Percentiles rank a stretch among this genome's conserved stretches.
Conservation (phyloP, 2,329 filamentous ascomycete genomes). For the Mycosphaerella sp. region DNA sequence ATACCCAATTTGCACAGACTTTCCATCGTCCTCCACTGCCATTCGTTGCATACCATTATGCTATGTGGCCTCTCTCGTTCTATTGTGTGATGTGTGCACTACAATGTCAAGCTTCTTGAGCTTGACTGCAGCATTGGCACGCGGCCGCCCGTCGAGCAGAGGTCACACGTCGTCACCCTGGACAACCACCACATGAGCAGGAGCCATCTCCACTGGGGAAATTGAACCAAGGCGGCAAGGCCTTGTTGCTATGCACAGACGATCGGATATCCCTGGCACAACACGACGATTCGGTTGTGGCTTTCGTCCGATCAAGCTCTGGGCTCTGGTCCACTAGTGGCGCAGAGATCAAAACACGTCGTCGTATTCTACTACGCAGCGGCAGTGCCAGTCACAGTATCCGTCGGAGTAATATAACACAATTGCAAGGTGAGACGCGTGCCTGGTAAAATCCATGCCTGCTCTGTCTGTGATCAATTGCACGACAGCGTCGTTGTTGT, state of each 20-base stretch:
- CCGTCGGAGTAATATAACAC: not conserved
- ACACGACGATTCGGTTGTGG: not conserved
- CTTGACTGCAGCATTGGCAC: not conserved
- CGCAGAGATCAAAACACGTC: not conserved
- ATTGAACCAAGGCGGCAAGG: not conserved
- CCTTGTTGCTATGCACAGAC: conserved; percentile 1
- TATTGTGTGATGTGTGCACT: no score
- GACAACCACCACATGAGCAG: not conserved
- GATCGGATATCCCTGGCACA: not conserved
- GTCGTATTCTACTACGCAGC: no score
- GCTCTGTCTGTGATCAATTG: no score
- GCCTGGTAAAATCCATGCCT: no score
- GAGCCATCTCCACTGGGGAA: conserved; percentile 2
- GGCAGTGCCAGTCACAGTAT: not conserved
- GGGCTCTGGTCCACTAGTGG: not conserved
- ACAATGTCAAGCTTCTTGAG: not conserved
- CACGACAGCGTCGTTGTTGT: not conserved
- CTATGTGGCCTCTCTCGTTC: no score
- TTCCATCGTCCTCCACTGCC: not conserved
- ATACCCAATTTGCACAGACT: not conserved
- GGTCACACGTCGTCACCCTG: no score
- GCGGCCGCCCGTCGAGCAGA: no score
- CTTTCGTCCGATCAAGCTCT: not conserved
- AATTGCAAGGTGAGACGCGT: not conserved
- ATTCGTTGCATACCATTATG: no score